Evolutionary conservation across 306 rosid species (phyloP).

Genomic region (Corylus heterophylla): DNA sequence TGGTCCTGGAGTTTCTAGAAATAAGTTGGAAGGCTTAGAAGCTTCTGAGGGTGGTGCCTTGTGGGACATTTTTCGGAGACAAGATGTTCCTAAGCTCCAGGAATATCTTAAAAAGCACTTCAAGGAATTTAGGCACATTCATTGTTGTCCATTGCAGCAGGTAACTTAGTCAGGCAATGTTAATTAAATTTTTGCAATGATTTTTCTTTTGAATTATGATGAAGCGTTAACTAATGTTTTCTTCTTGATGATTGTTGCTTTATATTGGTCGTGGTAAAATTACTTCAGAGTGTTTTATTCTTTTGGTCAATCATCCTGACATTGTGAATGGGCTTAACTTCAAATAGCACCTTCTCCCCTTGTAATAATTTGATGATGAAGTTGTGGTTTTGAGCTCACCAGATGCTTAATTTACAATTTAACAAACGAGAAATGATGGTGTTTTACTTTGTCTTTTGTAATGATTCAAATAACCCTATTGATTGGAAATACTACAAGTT

Average conservation of each 20-base stretch:
- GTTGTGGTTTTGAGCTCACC: no score
- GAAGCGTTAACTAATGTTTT: no score
- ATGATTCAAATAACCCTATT: neutral
- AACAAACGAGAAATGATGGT: neutral
- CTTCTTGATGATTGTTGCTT: no score
- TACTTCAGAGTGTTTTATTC: no score
- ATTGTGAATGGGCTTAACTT: no score
- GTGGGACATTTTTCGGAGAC: conserved; percentile 89
- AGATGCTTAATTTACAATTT: no score
- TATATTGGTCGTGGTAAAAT: no score
- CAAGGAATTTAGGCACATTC: conserved; percentile 72
- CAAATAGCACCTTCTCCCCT: no score
- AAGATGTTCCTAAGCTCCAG: conserved; percentile 80
- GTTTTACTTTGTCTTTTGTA: neutral
- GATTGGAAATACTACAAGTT: neutral
- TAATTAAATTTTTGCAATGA: no score
- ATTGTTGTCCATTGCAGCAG: conserved; percentile 61
- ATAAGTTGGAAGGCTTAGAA: conserved; percentile 24
- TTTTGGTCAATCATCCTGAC: no score
- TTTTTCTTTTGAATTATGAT: neutral
- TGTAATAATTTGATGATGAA: no score
- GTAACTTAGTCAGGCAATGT: conserved; percentile 27
- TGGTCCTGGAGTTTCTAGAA: conserved; percentile 7
- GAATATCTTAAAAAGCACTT: conserved; percentile 72
- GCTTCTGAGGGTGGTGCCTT: conserved; percentile 70